phyloP scores from a whole-genome alignment of 805 yeast species.

The Teunomyces kruisii region DNA sequence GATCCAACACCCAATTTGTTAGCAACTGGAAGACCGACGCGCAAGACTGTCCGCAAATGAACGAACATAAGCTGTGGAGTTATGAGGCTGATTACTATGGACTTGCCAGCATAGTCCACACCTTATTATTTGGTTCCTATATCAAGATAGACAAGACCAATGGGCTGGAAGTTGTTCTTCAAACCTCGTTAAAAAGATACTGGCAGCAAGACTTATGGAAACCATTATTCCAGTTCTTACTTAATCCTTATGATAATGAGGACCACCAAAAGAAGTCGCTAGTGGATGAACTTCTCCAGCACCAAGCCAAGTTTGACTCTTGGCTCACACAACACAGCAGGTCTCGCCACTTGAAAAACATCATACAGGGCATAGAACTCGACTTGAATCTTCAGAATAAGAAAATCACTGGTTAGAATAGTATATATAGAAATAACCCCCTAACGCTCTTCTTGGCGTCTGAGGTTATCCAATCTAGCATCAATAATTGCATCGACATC shows the following conservation, averaged over 20 bases:
- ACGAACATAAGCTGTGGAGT: slow-evolving; percentile 61
- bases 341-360: slow-evolving; percentile 23
- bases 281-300: slow-evolving; percentile 29
- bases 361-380: slow-evolving; percentile 37
- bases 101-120: slow-evolving; percentile 70
- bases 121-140: slow-evolving; percentile 67
- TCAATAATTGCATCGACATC: slow-evolving; percentile 58
- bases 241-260: slow-evolving; percentile 52
- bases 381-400: slow-evolving; percentile 19
- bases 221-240: slow-evolving; percentile 57
- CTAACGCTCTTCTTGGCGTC: slow-evolving; percentile 6
- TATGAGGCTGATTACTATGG: slow-evolving; percentile 86
- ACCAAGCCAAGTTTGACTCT: slow-evolving; percentile 39
- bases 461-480: slow-evolving; percentile 36
- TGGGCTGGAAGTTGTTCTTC: slow-evolving; percentile 27
- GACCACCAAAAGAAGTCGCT: slow-evolving; percentile 37
- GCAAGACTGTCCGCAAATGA: slow-evolving; percentile 74
- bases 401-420: slow-evolving; percentile 7
- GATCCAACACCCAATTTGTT: slow-evolving; percentile 48
- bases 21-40: slow-evolving; percentile 61
- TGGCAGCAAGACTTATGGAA: slow-evolving; percentile 78
- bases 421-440: neutral
- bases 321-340: slow-evolving; percentile 33
- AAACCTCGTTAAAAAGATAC: slow-evolving; percentile 59
- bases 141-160: slow-evolving; percentile 40